Evolutionary conservation across 495 filamentous ascomycete genomes (phyloP), one percentile per base, ranked within the genome.

Genomic region (Penicillium chermesinum): DNA sequence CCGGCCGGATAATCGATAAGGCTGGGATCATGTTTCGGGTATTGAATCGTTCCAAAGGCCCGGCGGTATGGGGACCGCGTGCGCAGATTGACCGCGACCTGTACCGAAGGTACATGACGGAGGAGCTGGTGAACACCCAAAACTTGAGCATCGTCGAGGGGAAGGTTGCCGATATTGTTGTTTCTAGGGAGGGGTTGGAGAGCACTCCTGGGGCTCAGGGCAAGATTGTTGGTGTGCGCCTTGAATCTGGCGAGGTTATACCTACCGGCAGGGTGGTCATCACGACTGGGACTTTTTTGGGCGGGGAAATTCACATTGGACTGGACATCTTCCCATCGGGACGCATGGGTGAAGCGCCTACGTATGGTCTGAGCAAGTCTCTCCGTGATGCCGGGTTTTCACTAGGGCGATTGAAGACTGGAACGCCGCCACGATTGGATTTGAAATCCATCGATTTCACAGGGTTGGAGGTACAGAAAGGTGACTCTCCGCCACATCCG

Each of bases 281-380:
- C 56, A 97, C 93, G 0, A 97, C 93, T 0, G 93, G 93, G 0
- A 98, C 93, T 0, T 98, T 98, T 58, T 70, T 98, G 7, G 88
- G 94, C 41, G 93, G 93, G 17, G 94, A 97, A 64, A 98, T 98
- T 46, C 93, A 98, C 59, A 91, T 98, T 48, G 93, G 93, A 4
- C 64, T 98, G 3, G 80, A 94, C 34, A 78, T 74, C 0, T 93
- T 76, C 53, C 94, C 94, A 0, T 85, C 93, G 0, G 93, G 93
- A 0, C 81, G 93, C 1, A 91, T 98, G 72, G 93, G 93, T 5
- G 93, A 98, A 69, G 88, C 88, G 22, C 90, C 93, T 0, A 96
- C 93, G 1, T 89, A 89, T 53, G 91, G 94, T 1, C 75, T 98
- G 33, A 95, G 89, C 72, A 95, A 91, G 60, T 95, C 89, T 12